Conservation (phyloP, 441 rosid genomes). For the Bocquillonia castaneifolia region DNA sequence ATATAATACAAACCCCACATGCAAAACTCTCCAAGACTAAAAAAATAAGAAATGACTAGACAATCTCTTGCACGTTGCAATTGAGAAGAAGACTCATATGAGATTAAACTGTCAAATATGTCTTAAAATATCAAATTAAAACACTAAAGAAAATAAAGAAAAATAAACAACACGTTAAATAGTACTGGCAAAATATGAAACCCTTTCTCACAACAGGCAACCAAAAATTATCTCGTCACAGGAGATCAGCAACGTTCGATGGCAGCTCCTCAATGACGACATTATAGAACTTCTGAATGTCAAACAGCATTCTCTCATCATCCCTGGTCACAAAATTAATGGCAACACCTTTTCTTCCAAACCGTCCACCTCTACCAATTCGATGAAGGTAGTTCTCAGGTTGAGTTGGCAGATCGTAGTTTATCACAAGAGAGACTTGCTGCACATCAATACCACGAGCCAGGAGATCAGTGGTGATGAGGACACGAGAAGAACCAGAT, state of each 20-base stretch:
- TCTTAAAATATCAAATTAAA: constrained; percentile 30
- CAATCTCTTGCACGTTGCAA: constrained; percentile 23
- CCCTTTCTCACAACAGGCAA: constrained; percentile 26
- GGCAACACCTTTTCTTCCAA: constrained; percentile 74
- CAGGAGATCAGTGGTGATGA: constrained; percentile 69
- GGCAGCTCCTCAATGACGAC: constrained; percentile 68
- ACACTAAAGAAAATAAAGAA: constrained; percentile 1
- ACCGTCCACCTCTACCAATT: constrained; percentile 71
- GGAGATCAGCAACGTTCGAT: constrained; percentile 65
- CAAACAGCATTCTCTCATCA: constrained; percentile 67
- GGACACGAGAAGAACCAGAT: constrained; percentile 74
- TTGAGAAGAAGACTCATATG: constrained; percentile 23
- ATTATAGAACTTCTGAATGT: constrained; percentile 78
- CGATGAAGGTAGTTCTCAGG: constrained; percentile 85
- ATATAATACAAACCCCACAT: constrained; percentile 21
- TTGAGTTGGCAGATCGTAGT: constrained; percentile 71
- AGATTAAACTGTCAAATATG: constrained; percentile 40
- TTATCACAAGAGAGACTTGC: constrained; percentile 76
- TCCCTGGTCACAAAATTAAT: constrained; percentile 64
- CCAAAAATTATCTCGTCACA: constrained; percentile 37
- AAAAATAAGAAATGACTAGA: constrained; percentile 16
- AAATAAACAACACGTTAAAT: constrained; percentile 15
- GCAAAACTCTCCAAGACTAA: constrained; percentile 28
- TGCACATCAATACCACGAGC: constrained; percentile 83
- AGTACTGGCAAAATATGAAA: constrained; percentile 31